These are phyloP conservation scores for Saururus chinensis DNA, from an alignment of 164 flowering plant species.

Conservation along the genomic window DNA sequence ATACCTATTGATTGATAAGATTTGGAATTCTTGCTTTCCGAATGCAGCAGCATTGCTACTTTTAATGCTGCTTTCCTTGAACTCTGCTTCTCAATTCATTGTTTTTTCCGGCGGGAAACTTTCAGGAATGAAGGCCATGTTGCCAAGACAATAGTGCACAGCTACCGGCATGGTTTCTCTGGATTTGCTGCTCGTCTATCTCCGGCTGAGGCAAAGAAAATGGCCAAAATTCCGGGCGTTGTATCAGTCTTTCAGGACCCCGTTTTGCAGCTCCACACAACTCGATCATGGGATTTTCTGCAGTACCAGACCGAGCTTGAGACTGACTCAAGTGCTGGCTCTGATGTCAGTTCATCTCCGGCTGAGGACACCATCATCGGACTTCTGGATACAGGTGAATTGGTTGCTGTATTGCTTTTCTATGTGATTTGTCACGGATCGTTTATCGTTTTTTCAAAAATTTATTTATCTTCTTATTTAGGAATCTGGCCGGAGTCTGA, in stretches of 20 bases:
- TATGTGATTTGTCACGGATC: neutral
- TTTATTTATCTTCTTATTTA: neutral
- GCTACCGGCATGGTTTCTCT: conserved; percentile 38
- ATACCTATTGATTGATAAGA: no score
- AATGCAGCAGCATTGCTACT: no score
- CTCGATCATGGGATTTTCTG: conserved; percentile 56
- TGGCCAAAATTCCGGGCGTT: conserved; percentile 31
- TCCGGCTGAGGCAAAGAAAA: conserved; percentile 25
- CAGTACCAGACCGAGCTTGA: conserved; percentile 23
- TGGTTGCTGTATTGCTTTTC: neutral
- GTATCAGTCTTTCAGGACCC: conserved; percentile 52
- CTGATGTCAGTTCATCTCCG: neutral
- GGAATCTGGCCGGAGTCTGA: conserved; percentile 61
- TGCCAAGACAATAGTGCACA: conserved; percentile 24
- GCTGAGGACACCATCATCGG: conserved; percentile 39
- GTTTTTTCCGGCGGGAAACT: neutral
- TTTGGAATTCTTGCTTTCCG: no score
- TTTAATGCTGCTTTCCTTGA: no score
- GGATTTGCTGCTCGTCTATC: conserved; percentile 51
- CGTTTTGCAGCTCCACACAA: conserved; percentile 43
- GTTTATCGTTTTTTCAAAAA: neutral
- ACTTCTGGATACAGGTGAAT: conserved; percentile 40
- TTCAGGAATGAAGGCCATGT: conserved; percentile 7
- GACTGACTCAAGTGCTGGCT: conserved; percentile 11
- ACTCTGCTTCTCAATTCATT: neutral